A percentile compares a stretch with the other conserved stretches of the same genome.
These are phyloP conservation scores for Geotrichum phurueaensis DNA, from an alignment of 1,139 yeast species.

Conservation along the genomic window DNA sequence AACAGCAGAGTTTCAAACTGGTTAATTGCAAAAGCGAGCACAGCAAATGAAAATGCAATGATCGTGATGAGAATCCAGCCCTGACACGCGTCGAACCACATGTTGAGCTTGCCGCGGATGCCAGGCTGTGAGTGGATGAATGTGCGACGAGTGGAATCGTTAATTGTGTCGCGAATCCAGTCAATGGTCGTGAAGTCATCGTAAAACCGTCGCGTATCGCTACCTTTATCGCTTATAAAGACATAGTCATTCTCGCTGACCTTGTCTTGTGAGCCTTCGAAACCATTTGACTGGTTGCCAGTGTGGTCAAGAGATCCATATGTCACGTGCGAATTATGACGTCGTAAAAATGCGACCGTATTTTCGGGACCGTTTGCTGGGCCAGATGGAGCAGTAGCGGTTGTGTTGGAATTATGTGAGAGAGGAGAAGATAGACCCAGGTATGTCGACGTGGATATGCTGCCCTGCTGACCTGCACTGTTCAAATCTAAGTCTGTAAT, in stretches of 20 bases:
- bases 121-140: constrained; percentile 37
- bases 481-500: not conserved
- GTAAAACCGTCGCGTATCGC: constrained; percentile 32
- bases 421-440: not conserved
- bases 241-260: not conserved
- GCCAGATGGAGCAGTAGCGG: not conserved
- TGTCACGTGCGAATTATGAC: not conserved
- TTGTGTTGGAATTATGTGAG: not conserved
- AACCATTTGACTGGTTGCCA: not conserved
- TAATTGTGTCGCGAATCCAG: constrained; percentile 52
- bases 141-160: constrained; percentile 45
- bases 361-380: not conserved
- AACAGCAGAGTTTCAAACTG: constrained; percentile 47
- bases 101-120: constrained; percentile 32
- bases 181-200: constrained; percentile 68
- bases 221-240: not conserved
- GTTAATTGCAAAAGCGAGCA: constrained; percentile 50
- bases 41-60: constrained; percentile 46
- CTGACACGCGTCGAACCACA: constrained; percentile 35
- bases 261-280: not conserved
- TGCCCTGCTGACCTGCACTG: not conserved
- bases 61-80: constrained; percentile 50
- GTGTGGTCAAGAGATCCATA: not conserved
- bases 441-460: not conserved
- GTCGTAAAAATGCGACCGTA: not conserved